Base-by-base conservation (phyloP, 2,329 filamentous ascomycete genomes). In the Calonectria pseudoturangicola region DNA sequence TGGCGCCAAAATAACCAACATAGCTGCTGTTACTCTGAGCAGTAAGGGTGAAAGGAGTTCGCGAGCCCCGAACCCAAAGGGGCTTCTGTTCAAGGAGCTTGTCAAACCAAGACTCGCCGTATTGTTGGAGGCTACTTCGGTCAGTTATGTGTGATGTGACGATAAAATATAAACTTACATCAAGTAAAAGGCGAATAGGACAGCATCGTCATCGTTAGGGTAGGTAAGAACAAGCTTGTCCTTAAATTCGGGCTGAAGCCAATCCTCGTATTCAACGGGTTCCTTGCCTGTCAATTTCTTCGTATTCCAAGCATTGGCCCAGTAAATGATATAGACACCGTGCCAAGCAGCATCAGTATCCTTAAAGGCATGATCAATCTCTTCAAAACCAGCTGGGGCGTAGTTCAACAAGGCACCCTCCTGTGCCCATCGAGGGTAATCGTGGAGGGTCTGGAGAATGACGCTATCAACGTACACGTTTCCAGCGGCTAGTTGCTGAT, bases 181-280 rank as follows among this genome's bases (percentile, higher is more conserved):
- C 1, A 88, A 80, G 47, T 89, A 83, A 48, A 88, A 89, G 2
- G 86, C 85, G 50, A 83, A 90, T 0, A 89, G 81, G 2, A 91
- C 85, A 0, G 89, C 89, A 66, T 91, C 89, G 48, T 91, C 89
- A 51, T 91, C 89, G 72, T 90, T 89, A 9, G 89, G 89, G 68
- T 90, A 90, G 0, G 88, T 90, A 13, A 91, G 77, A 2, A 87
- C 86, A 4, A 91, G 81, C 79, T 88, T 90, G 70, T 87, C 81
- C 80, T 90, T 90, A 80, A 86, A 89, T 70, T 87, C 85, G 0
- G 89, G 88, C 8, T 84, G 82, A 3, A 88, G 79, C 67, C 84
- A 86, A 71, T 89, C 87, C 0, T 81, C 74, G 66, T 83, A 90
- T 4, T 79, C 82, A 10, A 54, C 2, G 0, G 84, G 84, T 0